Percentiles rank a stretch among this genome's conserved stretches.
Conservation (phyloP, 2,329 filamentous ascomycete genomes). For the Aureobasidium sp. region DNA sequence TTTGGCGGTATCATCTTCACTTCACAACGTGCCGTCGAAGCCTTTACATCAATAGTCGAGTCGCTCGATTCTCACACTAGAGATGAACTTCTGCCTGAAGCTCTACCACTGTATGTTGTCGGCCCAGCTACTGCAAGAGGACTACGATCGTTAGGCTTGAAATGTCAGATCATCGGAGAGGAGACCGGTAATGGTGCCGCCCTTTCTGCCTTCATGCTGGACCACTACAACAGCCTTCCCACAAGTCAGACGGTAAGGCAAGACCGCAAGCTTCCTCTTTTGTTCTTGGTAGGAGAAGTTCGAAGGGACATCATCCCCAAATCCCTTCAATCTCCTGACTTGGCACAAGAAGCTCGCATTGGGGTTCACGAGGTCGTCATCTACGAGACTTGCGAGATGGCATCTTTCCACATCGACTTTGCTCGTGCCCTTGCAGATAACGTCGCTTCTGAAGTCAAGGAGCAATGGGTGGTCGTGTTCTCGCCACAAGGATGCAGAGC, state of each 20-base stretch:
- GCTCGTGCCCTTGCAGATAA: constrained; percentile 18
- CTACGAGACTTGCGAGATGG: constrained; percentile 80
- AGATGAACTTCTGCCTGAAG: constrained; percentile 37
- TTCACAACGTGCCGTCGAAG: constrained; percentile 76
- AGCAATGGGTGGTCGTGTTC: constrained; percentile 69
- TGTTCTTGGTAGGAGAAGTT: constrained; percentile 89
- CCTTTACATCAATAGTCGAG: constrained; percentile 58
- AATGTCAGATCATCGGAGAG: constrained; percentile 62
- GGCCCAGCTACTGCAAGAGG: constrained; percentile 75
- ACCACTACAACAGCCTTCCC: constrained; percentile 57
- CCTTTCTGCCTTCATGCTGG: constrained; percentile 69
- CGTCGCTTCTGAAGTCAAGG: constrained; percentile 21
- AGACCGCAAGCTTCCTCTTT: constrained; percentile 52
- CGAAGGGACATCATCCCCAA: constrained; percentile 84
- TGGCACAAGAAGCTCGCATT: constrained; percentile 50
- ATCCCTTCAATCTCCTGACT: constrained; percentile 55
- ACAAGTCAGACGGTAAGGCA: constrained; percentile 24
- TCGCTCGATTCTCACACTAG: constrained; percentile 36
- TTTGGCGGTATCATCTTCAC: constrained; percentile 82
- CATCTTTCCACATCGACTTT: constrained; percentile 67
- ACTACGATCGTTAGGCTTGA: constrained; percentile 47
- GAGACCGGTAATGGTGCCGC: constrained; percentile 80
- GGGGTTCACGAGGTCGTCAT: constrained; percentile 72
- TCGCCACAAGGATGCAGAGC: constrained; percentile 56
- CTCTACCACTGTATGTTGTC: constrained; percentile 66